Conservation (phyloP, 805 yeast species). For the Saccharomycopsis javanensis region DNA sequence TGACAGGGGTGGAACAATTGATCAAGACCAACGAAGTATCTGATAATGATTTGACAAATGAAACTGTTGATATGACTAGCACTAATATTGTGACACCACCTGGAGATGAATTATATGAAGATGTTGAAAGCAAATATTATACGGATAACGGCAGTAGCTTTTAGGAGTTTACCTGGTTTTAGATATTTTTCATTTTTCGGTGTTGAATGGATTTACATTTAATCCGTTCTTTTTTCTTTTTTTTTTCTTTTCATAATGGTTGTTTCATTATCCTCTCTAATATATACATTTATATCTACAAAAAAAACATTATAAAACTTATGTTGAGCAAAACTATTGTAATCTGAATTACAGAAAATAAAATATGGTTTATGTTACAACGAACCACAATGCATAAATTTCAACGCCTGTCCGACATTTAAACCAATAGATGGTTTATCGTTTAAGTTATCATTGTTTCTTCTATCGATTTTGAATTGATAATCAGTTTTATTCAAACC, state of each 20-base stretch:
- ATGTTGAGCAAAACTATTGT: too few relatives aligned
- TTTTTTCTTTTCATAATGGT: too few relatives aligned
- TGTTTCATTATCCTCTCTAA: not conserved
- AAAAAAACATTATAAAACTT: not conserved
- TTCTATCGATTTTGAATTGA: constrained; percentile 9
- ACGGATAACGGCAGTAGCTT: not conserved
- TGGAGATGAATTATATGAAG: not conserved
- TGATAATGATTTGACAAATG: not conserved
- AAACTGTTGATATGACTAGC: not conserved
- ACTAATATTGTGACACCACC: not conserved
- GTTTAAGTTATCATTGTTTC: not conserved
- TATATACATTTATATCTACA: not conserved
- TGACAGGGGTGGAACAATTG: constrained; percentile 6
- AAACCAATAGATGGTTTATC: constrained; percentile 6
- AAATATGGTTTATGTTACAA: not conserved
- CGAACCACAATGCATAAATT: constrained; percentile 17
- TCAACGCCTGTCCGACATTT: constrained; percentile 11
- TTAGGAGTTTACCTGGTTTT: too few relatives aligned
- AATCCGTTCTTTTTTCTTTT: too few relatives aligned
- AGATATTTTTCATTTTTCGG: too few relatives aligned
- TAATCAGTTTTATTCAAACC: constrained; percentile 6
- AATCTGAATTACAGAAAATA: not conserved
- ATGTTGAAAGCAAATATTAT: not conserved
- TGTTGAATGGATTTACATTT: too few relatives aligned
- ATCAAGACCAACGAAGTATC: constrained; percentile 1